Base-by-base conservation (phyloP, 2,329 filamentous ascomycete species). In the Penicillium sp. region DNA sequence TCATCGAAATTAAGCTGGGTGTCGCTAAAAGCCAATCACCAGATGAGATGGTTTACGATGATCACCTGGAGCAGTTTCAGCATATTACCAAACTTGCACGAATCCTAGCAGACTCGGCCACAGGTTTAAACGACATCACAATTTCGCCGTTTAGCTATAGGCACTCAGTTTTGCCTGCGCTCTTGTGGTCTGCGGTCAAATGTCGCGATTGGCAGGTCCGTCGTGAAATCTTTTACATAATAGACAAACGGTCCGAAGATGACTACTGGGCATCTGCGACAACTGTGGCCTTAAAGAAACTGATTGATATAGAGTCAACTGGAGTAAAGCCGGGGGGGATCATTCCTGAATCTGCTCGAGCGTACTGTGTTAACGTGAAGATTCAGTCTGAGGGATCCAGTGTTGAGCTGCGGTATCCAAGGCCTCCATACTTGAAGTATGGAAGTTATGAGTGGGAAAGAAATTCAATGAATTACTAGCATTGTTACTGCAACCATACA, bases 211-310 rank as follows among this genome's bases (percentile, higher is more conserved):
- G 45, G 45, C 18, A 47, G 45, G 16, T 47, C 32, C 45, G 45
- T 47, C 45, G 32, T 36, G 45, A 47, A 16, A 47, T 47, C 21
- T 38, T 27, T 24, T 16, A 22, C n/a, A 39, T 36, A 39, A 39
- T 47, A 5, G 11, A 47, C 11, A 36, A 47, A 24, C 32, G 16
- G 24, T 9, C 32, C 1, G 45, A 22, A 22, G 11, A n/a, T 47
- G 45, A 47, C 16, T n/a, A 39, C 45, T 47, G 45, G 45, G 11
- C 32, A 39, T 47, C 45, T 47, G 45, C 45, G 18, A 47, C 45
- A 38, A 39, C 18, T 47, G 24, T 39, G 18, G 45, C 45, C 32
- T 39, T 47, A n/a, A 47, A 47, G 24, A 47, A 13, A 11, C 31
- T 47, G 6, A 36, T 47, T 39, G 29, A 47, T 22, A 27, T 36